Percentiles rank a stretch among this genome's conserved stretches.
These are phyloP conservation scores for Fusarium clavum DNA, from an alignment of 2,329 filamentous ascomycete species.

Conservation along the genomic window DNA sequence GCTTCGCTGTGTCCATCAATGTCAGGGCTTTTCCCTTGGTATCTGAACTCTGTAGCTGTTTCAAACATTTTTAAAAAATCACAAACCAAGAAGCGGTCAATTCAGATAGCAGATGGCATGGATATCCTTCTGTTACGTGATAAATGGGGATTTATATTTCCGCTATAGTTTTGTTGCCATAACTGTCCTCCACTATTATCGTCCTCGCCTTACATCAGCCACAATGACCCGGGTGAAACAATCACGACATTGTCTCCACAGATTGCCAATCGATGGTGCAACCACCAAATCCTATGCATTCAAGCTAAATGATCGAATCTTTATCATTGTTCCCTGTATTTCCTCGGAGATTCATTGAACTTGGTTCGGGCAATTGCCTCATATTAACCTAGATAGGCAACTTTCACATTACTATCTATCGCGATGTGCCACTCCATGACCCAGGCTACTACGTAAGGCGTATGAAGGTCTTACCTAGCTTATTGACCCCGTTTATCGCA, in stretches of 20 bases:
- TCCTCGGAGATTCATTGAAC: background rate
- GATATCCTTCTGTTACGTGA: background rate
- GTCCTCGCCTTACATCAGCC: background rate
- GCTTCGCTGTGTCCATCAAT: too few relatives aligned
- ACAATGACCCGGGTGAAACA: background rate
- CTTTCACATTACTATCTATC: background rate
- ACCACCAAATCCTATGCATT: background rate
- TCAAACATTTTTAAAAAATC: rapidly evolving
- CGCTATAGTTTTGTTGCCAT: too few relatives aligned
- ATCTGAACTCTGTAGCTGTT: too few relatives aligned
- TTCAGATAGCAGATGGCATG: rapidly evolving
- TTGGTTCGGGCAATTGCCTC: background rate
- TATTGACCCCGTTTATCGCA: background rate
- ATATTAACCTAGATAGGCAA: background rate
- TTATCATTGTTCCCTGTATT: background rate
- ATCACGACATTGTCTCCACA: background rate
- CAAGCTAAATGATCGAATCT: background rate
- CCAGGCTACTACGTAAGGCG: background rate
- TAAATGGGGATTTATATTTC: background rate
- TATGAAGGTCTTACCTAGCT: background rate
- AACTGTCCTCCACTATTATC: background rate
- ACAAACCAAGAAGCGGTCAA: background rate
- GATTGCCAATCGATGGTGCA: background rate
- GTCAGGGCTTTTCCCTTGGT: too few relatives aligned
- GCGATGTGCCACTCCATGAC: background rate